A percentile compares a stretch with the other conserved stretches of the same genome.
Conservation (phyloP, 352 stramenopile genomes). For the Pythium monospermum region DNA sequence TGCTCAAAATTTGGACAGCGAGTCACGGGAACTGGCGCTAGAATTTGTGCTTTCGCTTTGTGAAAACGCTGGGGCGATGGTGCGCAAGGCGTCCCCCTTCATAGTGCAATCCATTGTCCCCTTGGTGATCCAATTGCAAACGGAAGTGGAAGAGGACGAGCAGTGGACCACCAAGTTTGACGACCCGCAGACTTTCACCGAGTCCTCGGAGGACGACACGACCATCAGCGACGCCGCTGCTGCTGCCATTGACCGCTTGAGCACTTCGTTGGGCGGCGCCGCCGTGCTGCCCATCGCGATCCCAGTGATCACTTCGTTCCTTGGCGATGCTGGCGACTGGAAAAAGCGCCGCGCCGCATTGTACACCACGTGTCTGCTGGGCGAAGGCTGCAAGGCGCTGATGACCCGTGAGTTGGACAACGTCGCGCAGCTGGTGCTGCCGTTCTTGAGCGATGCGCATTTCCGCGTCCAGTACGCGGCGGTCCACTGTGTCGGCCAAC, state of each 20-base stretch:
- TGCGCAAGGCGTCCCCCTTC: conserved; percentile 60
- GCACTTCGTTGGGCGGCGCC: conserved; percentile 58
- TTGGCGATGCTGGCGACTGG: conserved; percentile 57
- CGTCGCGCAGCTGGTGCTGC: conserved; percentile 60
- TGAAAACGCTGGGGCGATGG: conserved; percentile 76
- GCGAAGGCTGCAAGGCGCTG: conserved; percentile 69
- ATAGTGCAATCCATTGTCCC: conserved; percentile 66
- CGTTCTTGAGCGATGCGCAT: conserved; percentile 65
- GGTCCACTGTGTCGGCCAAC: conserved; percentile 78
- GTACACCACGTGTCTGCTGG: conserved; percentile 72
- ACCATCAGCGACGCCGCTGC: conserved; percentile 68
- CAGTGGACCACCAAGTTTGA: conserved; percentile 74
- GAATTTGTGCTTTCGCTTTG: conserved; percentile 80
- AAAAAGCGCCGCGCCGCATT: conserved; percentile 73
- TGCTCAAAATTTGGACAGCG: conserved; percentile 52
- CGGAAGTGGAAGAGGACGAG: conserved; percentile 71
- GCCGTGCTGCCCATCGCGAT: conserved; percentile 75
- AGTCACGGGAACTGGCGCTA: conserved; percentile 74
- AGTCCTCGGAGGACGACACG: conserved; percentile 55
- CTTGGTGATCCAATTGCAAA: conserved; percentile 74
- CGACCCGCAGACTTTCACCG: conserved; percentile 71
- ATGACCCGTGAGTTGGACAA: conserved; percentile 81
- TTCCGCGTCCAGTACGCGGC: conserved; percentile 78
- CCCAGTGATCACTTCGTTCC: conserved; percentile 61
- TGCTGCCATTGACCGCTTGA: conserved; percentile 74